Base-by-base conservation (phyloP, 345 rosid species). In the Boechera stricta region DNA sequence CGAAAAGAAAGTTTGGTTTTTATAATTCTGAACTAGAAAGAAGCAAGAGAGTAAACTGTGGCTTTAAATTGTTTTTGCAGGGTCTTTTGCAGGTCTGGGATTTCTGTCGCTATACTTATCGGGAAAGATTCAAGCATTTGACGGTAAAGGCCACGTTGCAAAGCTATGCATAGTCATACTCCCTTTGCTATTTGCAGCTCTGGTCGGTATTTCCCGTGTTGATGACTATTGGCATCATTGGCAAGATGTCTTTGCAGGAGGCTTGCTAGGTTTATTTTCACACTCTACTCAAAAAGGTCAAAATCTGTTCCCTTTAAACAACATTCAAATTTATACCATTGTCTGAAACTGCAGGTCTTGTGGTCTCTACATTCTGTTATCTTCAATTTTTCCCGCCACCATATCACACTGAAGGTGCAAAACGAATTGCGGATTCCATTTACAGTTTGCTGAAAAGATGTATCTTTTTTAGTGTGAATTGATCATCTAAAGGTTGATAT, bases 221-320 rank as follows among this genome's bases (percentile, higher is more conserved):
- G 94, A 89, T 86, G 94, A 91, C 79, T 91, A 91, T 79, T 84
- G 92, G 94, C 97, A 91, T 80, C 97, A 91, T 45, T 91, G 97
- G 97, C 89, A 84, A 72, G 97, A 91, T 59, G 92, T 91, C 47
- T 91, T 91, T 78, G 89, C 90, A 32, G 97, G 97, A 51, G 92
- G 89, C 74, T 81, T 91, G 56, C 72, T 91, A 76, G 97, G 97
- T 89, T 71, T 15, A 79, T 16, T 49, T 42, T 49, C 66, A 58
- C 52, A 67, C 69, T 44, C 53, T 75, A 47, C 78, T 60, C 24
- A 61, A 59, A 67, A 65, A 31, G 12, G 5, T 70, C 64, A 10
- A 3, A 36, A 56, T 54, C 52, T 63, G 47, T 48, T 55, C 26
- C 18, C 28, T 66, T 51, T 4, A 15, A 64, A 65, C 63, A 36